Percentiles rank a stretch among this genome's conserved stretches.
These are phyloP conservation scores for Ministeria vibrans DNA, from an alignment of 78 protist species.

Conservation along the genomic window DNA sequence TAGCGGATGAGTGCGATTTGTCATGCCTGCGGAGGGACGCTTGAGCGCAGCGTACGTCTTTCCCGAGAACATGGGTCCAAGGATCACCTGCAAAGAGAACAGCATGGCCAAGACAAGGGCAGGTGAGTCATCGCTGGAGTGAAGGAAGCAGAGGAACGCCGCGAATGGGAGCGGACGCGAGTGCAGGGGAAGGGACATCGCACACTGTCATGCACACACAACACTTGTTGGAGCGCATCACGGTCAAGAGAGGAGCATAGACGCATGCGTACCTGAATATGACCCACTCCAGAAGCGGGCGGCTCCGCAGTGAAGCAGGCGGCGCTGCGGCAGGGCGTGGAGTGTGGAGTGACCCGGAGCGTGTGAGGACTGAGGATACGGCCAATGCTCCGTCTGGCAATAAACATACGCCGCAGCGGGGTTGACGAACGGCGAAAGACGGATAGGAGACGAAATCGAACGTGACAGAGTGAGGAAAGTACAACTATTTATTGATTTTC, in stretches of 20 bases:
- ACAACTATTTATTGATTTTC: no score
- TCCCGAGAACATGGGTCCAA: constrained; percentile 90
- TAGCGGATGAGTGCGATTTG: neutral
- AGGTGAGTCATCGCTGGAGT: neutral
- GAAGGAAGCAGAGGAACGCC: neutral
- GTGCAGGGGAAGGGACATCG: neutral
- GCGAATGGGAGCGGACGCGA: neutral
- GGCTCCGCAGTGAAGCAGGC: no score
- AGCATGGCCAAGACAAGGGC: neutral
- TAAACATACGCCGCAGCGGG: no score
- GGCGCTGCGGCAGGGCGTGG: no score
- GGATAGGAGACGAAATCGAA: no score
- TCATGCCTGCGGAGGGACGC: neutral
- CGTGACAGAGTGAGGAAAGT: no score
- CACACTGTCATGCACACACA: neutral
- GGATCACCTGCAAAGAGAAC: constrained; percentile 53
- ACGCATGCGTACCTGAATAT: neutral
- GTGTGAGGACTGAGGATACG: no score
- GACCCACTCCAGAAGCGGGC: neutral
- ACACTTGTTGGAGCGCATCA: neutral
- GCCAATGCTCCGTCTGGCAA: no score
- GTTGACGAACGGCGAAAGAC: no score
- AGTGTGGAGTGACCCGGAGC: no score
- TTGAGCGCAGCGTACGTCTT: constrained; percentile 11
- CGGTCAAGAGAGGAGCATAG: neutral